Conservation (phyloP, 2,329 filamentous ascomycete genomes). For the Colletotrichum endophyticum region DNA sequence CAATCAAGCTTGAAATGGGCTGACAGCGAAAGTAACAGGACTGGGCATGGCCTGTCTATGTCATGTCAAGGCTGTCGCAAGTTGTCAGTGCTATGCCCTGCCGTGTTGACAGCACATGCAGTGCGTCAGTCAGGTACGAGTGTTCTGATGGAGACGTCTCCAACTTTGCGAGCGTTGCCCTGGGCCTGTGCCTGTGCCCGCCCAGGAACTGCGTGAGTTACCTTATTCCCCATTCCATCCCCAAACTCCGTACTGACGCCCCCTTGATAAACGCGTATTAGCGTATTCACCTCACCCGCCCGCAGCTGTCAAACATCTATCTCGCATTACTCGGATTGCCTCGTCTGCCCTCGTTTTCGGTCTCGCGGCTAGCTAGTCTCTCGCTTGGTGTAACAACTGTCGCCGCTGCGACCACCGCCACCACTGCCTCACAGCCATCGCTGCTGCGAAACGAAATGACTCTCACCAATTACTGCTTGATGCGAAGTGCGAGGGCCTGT, state of each 20-base stretch:
- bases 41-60: not conserved
- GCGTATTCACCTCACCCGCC: not conserved
- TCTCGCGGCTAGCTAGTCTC: not conserved
- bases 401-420: not conserved
- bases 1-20: not conserved
- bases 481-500: not conserved
- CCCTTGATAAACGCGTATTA: not conserved
- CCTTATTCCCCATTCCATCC: not conserved
- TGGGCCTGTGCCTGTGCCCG: not conserved
- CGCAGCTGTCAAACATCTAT: not conserved
- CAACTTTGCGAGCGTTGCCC: not conserved
- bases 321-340: not conserved
- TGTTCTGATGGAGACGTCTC: not conserved
- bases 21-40: not conserved
- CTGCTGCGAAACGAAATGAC: not conserved
- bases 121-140: not conserved
- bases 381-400: not conserved
- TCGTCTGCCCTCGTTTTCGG: not conserved
- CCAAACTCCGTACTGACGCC: not conserved
- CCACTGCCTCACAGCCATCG: not conserved
- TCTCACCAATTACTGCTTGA: not conserved
- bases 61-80: not conserved
- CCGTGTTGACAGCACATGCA: not conserved
- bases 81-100: not conserved
- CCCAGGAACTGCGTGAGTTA: not conserved